Conservation (phyloP, 2,329 filamentous ascomycete genomes). For the Ophiostoma novo-ulmi region DNA sequence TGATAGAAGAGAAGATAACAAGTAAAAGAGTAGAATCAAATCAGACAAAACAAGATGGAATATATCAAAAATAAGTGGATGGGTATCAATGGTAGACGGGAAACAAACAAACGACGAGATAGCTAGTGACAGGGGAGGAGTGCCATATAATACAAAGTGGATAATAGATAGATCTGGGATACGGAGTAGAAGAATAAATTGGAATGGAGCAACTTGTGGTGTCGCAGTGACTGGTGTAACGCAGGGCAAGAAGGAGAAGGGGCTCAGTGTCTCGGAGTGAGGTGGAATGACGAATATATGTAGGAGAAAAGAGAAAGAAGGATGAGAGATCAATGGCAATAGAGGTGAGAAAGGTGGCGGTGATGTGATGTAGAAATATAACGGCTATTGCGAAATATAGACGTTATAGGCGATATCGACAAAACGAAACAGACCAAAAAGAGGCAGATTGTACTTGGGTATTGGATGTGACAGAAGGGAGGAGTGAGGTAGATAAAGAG, state of each 20-base stretch:
- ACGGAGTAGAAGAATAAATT: not conserved
- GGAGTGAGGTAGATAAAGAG: not conserved
- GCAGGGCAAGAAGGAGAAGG: conserved; percentile 9
- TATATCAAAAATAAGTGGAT: conserved; percentile 3
- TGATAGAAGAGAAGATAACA: not conserved
- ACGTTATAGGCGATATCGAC: not conserved
- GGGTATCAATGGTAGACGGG: conserved; percentile 6
- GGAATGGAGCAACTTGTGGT: not conserved
- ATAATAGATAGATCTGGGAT: not conserved
- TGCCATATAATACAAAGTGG: not conserved
- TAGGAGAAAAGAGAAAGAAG: not conserved
- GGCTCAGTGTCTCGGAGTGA: conserved; percentile 13
- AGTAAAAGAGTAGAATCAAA: not conserved
- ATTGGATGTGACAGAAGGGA: not conserved
- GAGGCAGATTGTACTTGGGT: not conserved
- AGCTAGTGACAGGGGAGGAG: not conserved
- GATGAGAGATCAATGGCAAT: not conserved
- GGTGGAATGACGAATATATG: not conserved
- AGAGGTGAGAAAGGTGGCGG: not conserved
- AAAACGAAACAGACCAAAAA: not conserved
- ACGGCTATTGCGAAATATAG: not conserved
- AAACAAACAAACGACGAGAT: conserved; percentile 10
- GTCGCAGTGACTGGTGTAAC: conserved; percentile 9
- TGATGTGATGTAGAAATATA: not conserved
- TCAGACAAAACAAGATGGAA: not conserved